These are phyloP conservation scores for Haberlea rhodopensis DNA, from an alignment of 257 asterid genomes.

Conservation along the genomic window DNA sequence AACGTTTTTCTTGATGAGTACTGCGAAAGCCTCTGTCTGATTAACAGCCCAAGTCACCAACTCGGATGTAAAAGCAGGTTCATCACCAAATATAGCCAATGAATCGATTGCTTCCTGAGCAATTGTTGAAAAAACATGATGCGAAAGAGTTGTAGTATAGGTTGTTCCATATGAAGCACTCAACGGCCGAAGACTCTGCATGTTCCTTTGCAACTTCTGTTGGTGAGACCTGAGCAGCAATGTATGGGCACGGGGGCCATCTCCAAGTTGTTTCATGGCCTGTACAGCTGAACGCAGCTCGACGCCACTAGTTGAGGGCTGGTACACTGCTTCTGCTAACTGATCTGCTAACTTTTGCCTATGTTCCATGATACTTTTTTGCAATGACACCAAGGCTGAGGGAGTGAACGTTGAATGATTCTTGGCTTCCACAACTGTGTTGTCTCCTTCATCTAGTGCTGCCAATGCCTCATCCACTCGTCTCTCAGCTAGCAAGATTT, in stretches of 20 bases:
- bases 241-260: constrained; percentile 86
- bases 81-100: constrained; percentile 70
- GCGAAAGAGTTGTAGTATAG: constrained; percentile 74
- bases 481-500: constrained; percentile 77
- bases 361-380: constrained; percentile 48
- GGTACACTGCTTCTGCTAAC: constrained; percentile 72
- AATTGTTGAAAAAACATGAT: constrained; percentile 69
- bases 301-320: constrained; percentile 54
- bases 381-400: constrained; percentile 39
- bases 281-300: constrained; percentile 76
- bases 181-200: constrained; percentile 55
- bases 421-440: constrained; percentile 38
- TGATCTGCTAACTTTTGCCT: constrained; percentile 72
- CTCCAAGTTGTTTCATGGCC: constrained; percentile 73
- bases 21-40: constrained; percentile 58
- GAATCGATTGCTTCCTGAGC: constrained; percentile 89
- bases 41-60: constrained; percentile 83
- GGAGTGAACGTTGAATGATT: constrained; percentile 33
- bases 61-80: constrained; percentile 79
- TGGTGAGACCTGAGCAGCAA: constrained; percentile 71
- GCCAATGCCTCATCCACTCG: constrained; percentile 70
- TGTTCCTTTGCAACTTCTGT: constrained; percentile 51
- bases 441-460: constrained; percentile 71
- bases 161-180: constrained; percentile 59
- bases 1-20: constrained; percentile 56